Conservation (phyloP, 345 rosid genomes). For the Gynandropsis gynandra region DNA sequence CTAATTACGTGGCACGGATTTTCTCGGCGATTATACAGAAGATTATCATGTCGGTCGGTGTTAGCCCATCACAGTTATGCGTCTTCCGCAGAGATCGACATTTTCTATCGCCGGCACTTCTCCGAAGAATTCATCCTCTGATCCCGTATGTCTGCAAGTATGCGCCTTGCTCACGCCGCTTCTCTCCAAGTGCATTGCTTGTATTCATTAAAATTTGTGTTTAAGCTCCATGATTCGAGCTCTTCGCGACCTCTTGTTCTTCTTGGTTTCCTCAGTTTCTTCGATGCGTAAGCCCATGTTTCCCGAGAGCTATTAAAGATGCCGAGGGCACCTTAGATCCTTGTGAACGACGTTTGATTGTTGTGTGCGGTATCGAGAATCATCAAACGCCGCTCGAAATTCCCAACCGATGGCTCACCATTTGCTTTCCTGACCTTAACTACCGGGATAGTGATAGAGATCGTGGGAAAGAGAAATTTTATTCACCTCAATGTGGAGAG, state of each 20-base stretch:
- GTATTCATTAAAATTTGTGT: background rate
- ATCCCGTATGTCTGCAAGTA: constrained; percentile 27
- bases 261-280: background rate
- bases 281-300: background rate
- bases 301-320: constrained; percentile 10
- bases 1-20: too few relatives aligned
- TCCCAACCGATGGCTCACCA: too few relatives aligned
- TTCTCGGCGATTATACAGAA: too few relatives aligned
- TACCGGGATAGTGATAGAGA: too few relatives aligned
- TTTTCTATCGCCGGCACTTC: background rate
- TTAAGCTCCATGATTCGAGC: background rate
- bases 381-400: constrained; percentile 34
- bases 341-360: constrained; percentile 44
- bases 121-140: background rate
- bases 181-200: constrained; percentile 24
- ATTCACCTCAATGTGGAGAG: too few relatives aligned
- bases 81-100: background rate
- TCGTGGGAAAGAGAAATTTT: too few relatives aligned
- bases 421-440: too few relatives aligned
- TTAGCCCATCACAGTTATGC: background rate
- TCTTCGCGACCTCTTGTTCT: constrained; percentile 8
- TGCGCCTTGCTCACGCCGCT: constrained; percentile 24
- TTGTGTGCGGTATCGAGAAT: constrained; percentile 41
- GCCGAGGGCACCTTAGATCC: constrained; percentile 34
- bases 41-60: too few relatives aligned